Percentiles rank a stretch among this genome's conserved stretches.
These are phyloP conservation scores for Stagonosporopsis chrysanthemi DNA, from an alignment of 2,329 filamentous ascomycete species.

Conservation along the genomic window DNA sequence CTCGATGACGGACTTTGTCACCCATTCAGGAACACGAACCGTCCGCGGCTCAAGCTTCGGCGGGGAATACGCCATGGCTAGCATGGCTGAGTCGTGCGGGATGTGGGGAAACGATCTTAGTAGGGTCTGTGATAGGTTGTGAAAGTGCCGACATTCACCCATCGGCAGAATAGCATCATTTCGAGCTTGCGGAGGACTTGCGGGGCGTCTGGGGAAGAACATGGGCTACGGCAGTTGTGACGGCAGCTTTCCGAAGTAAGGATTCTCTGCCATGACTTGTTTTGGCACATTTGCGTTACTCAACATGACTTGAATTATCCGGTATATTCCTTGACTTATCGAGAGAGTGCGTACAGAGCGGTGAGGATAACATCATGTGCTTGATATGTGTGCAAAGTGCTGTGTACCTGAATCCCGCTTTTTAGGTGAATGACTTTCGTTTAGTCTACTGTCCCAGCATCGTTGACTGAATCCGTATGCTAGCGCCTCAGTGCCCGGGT, in stretches of 20 bases:
- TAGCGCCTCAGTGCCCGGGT: background rate
- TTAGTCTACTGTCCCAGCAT: background rate
- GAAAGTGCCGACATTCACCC: slow-evolving; percentile 11
- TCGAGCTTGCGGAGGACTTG: slow-evolving; percentile 4
- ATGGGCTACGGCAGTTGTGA: slow-evolving; percentile 16
- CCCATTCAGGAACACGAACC: slow-evolving; percentile 3
- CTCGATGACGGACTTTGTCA: slow-evolving; percentile 1
- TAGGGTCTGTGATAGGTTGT: slow-evolving; percentile 7
- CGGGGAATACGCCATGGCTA: slow-evolving; percentile 9
- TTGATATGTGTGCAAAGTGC: background rate
- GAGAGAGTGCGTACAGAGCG: background rate
- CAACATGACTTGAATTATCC: background rate
- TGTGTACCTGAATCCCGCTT: background rate
- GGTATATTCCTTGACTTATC: background rate
- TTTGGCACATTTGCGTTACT: background rate
- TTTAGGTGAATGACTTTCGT: background rate
- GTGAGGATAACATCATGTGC: background rate
- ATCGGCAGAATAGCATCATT: slow-evolving; percentile 6
- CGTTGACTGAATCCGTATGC: background rate
- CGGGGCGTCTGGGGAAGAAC: slow-evolving; percentile 5
- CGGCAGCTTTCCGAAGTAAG: slow-evolving; percentile 1
- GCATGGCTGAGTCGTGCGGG: slow-evolving; percentile 1
- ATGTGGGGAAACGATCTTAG: slow-evolving; percentile 3
- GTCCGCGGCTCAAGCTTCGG: slow-evolving; percentile 11
- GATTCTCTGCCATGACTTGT: background rate